phyloP scores from a whole-genome alignment of 1,139 yeast genomes.

The Martiniozyma asiatica region DNA sequence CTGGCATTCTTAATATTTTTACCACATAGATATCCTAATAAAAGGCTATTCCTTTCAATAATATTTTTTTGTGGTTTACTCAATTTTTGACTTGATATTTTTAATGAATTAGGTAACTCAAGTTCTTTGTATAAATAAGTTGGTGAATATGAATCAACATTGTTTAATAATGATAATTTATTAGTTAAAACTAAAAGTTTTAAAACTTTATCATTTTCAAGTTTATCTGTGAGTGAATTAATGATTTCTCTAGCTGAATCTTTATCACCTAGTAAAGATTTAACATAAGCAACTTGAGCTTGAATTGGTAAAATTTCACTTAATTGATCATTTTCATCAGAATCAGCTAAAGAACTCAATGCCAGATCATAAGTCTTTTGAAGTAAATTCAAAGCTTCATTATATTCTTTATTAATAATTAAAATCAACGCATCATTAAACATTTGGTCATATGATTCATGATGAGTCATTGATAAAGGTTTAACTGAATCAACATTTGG shows the following conservation, averaged over 20 bases:
- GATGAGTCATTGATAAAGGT: constrained; percentile 1
- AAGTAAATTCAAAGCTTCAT: constrained; percentile 35
- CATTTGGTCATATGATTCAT: constrained; percentile 37
- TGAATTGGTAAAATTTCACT: constrained; percentile 50
- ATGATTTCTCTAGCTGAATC: constrained; percentile 34
- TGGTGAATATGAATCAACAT: constrained; percentile 16
- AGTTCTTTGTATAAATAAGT: constrained; percentile 34
- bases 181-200: constrained; percentile 5
- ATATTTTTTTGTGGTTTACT: constrained; percentile 32
- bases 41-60: constrained; percentile 33
- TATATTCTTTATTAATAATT: constrained; percentile 33
- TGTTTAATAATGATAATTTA: constrained; percentile 4
- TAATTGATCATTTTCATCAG: constrained; percentile 26
- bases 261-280: constrained; percentile 34
- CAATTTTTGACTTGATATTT: constrained; percentile 28
- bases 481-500: constrained; percentile 8
- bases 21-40: constrained; percentile 30
- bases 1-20: constrained; percentile 16
- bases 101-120: constrained; percentile 29
- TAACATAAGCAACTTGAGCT: constrained; percentile 59
- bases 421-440: constrained; percentile 60
- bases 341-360: constrained; percentile 28
- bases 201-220: constrained; percentile 11
- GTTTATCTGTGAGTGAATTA: constrained; percentile 14
- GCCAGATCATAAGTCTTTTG: constrained; percentile 38